phyloP scores from a whole-genome alignment of 1,284 basidiomycete species.

The Boletus sp. region DNA sequence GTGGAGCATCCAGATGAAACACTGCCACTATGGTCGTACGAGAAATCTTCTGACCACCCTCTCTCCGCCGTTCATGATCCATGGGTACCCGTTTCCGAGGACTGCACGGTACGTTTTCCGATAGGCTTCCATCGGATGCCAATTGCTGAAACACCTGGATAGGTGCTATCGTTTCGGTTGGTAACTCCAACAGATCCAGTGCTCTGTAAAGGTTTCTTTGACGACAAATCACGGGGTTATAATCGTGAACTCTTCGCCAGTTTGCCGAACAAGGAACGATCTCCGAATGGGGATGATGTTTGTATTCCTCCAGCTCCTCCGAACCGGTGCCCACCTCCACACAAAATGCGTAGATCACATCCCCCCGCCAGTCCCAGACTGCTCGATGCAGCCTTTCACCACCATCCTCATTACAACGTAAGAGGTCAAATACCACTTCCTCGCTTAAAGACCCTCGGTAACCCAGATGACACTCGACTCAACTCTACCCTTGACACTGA shows the following conservation, averaged over 20 bases:
- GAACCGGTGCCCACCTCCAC: conserved; percentile 8
- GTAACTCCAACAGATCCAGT: conserved; percentile 28
- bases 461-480: conserved; percentile 39
- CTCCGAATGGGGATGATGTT: neutral
- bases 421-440: conserved; percentile 47
- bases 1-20: conserved; percentile 16
- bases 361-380: conserved; percentile 15
- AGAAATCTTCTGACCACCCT: conserved; percentile 8
- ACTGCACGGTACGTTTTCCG: conserved; percentile 23
- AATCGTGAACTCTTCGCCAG: conserved; percentile 13
- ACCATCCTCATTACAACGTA: conserved; percentile 41
- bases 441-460: conserved; percentile 46
- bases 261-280: conserved; percentile 16
- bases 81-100: conserved; percentile 27
- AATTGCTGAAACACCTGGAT: conserved; percentile 13
- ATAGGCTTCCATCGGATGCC: neutral
- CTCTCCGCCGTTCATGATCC: conserved; percentile 22
- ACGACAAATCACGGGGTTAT: conserved; percentile 10
- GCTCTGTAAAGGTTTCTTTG: conserved; percentile 12
- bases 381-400: conserved; percentile 13
- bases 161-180: conserved; percentile 25
- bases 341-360: neutral
- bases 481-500: conserved; percentile 38
- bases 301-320: conserved; percentile 10
- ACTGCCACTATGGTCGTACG: neutral